Conservation (phyloP, 163 green algal genomes). For the Scenedesmus sp. region DNA sequence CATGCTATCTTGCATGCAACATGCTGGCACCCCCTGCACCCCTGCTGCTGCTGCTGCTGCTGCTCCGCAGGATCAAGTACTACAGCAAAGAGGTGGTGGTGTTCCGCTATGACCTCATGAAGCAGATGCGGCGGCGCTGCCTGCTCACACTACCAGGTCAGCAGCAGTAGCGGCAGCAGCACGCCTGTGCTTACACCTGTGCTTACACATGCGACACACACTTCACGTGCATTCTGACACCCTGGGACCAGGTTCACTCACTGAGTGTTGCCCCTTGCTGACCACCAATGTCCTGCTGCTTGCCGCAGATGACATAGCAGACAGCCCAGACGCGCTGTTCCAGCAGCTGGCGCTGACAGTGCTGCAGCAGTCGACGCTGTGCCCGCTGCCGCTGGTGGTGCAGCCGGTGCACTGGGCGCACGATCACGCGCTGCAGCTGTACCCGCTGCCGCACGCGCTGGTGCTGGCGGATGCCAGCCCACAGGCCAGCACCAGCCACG, state of each 20-base stretch:
- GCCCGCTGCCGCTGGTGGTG: slow-evolving; percentile 87
- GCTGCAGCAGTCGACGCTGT: slow-evolving; percentile 94
- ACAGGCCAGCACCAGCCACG: slow-evolving; percentile 70
- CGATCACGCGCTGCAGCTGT: slow-evolving; percentile 88
- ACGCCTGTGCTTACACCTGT: too few relatives aligned
- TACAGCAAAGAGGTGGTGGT: slow-evolving; percentile 87
- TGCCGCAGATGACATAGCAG: slow-evolving; percentile 18
- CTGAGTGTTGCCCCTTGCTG: neutral
- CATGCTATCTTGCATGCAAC: neutral
- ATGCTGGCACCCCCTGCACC: neutral
- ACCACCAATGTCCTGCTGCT: neutral
- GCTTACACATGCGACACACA: too few relatives aligned
- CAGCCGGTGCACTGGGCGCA: slow-evolving; percentile 91
- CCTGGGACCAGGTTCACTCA: neutral
- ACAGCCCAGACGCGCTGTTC: slow-evolving; percentile 63
- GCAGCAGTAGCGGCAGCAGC: neutral
- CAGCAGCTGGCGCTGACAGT: slow-evolving; percentile 82
- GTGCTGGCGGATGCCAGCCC: slow-evolving; percentile 84
- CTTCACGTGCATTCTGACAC: neutral
- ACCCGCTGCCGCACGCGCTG: slow-evolving; percentile 89
- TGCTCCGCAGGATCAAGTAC: slow-evolving; percentile 70
- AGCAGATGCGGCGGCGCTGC: slow-evolving; percentile 80
- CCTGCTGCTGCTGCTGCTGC: neutral
- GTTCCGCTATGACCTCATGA: slow-evolving; percentile 89
- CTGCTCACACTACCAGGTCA: slow-evolving; percentile 68